Evolutionary conservation across 305 asterid genomes (phyloP).

Genomic region (Solanum hybrid): DNA sequence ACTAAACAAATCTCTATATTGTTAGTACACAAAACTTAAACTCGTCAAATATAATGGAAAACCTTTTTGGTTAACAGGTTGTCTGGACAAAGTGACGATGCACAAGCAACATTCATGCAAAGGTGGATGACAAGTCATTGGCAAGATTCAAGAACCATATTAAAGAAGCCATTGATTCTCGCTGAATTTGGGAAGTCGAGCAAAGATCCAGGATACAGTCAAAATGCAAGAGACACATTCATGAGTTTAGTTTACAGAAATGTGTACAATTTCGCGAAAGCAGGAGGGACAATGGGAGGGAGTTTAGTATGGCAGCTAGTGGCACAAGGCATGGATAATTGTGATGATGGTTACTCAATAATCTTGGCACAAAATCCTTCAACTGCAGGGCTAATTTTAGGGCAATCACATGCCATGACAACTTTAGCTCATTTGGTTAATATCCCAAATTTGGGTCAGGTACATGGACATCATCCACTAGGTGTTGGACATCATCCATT

Average conservation of each 20-base stretch:
- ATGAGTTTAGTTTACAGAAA: conserved; percentile 38
- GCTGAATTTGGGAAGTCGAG: conserved; percentile 66
- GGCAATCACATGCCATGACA: neutral
- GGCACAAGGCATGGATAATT: conserved; percentile 33
- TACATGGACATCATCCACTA: neutral
- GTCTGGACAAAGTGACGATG: conserved; percentile 34
- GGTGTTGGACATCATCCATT: neutral
- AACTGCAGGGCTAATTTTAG: neutral
- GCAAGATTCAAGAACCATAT: conserved; percentile 37
- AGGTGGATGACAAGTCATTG: conserved; percentile 59
- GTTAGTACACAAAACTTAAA: neutral
- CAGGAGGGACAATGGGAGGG: conserved; percentile 30
- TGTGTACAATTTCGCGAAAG: conserved; percentile 37
- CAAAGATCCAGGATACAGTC: conserved; percentile 38
- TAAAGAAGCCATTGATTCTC: conserved; percentile 57
- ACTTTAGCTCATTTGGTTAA: neutral
- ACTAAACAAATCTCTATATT: fast-evolving
- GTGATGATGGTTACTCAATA: conserved; percentile 21
- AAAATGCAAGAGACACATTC: conserved; percentile 30
- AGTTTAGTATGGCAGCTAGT: conserved; percentile 39
- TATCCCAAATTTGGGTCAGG: neutral
- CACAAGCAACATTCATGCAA: conserved; percentile 58
- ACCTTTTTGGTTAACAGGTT: conserved; percentile 19
- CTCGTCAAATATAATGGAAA: neutral
- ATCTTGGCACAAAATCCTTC: neutral